A percentile compares a stretch with the other conserved stretches of the same genome.
phyloP scores from a whole-genome alignment of 768 basidiomycete species.

The Omphalotus guepiniiformis region DNA sequence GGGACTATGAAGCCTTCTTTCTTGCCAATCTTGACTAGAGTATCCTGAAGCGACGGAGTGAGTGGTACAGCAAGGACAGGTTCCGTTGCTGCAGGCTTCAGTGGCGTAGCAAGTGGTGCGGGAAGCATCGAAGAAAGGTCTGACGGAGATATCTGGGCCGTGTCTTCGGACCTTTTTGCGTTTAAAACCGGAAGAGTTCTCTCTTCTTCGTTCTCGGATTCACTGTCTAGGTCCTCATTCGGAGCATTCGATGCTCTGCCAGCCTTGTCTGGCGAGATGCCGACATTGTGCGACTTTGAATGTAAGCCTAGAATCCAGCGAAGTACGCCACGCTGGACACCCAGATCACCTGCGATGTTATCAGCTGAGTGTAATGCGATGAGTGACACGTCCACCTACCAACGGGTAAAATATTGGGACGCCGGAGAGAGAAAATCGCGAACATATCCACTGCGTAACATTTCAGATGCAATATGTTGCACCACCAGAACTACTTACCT shows the following conservation, averaged over 20 bases:
- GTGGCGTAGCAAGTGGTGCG: constrained; percentile 27
- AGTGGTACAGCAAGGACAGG: constrained; percentile 40
- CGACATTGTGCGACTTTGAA: constrained; percentile 43
- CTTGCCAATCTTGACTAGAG: constrained; percentile 36
- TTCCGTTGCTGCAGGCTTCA: constrained; percentile 15
- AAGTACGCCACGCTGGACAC: constrained; percentile 71
- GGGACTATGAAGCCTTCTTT: constrained; percentile 22
- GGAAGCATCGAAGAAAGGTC: constrained; percentile 29
- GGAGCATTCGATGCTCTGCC: constrained; percentile 12
- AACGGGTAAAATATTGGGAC: constrained; percentile 75
- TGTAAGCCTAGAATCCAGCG: constrained; percentile 68
- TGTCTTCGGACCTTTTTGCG: constrained; percentile 11
- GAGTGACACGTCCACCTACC: constrained; percentile 29
- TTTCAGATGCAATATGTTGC: background rate
- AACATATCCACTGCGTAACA: constrained; percentile 78
- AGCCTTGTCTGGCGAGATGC: constrained; percentile 49
- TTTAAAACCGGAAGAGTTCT: constrained; percentile 29
- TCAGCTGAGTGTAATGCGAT: constrained; percentile 2
- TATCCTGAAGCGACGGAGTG: constrained; percentile 64
- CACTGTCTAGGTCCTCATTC: constrained; percentile 7
- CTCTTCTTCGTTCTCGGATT: constrained; percentile 20
- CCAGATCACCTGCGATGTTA: constrained; percentile 61
- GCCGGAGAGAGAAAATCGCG: constrained; percentile 79
- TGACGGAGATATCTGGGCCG: constrained; percentile 15
- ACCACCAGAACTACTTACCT: constrained; percentile 33